phyloP scores from a whole-genome alignment of 2,329 filamentous ascomycete species.

The Ophiostoma novo-ulmi region DNA sequence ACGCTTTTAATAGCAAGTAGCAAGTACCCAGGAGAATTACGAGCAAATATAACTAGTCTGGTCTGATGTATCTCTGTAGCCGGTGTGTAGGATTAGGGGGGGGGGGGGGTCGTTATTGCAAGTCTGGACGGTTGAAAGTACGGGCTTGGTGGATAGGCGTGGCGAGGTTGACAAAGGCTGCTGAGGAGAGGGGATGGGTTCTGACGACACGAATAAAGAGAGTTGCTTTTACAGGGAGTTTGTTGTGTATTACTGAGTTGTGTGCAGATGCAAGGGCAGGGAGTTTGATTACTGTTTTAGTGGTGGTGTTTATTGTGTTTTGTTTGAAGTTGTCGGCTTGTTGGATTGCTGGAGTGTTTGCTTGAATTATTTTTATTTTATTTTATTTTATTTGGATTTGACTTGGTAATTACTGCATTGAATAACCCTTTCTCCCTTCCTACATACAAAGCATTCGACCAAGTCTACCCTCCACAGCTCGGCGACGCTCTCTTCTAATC shows the following conservation, averaged over 20 bases:
- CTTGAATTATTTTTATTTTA: not conserved
- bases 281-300: not conserved
- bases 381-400: not conserved
- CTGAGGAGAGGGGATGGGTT: not conserved
- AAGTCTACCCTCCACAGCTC: too few species aligned
- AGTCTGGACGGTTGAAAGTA: not conserved
- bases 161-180: conserved; percentile 7
- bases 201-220: not conserved
- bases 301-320: not conserved
- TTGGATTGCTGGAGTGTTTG: not conserved
- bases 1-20: not conserved
- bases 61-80: not conserved
- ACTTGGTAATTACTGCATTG: too few species aligned
- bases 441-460: too few species aligned
- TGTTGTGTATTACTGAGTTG: not conserved
- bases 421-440: too few species aligned
- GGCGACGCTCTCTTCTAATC: too few species aligned
- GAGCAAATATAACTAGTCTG: too few species aligned
- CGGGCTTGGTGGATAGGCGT: not conserved
- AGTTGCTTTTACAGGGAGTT: not conserved
- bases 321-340: too few species aligned
- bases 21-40: too few species aligned
- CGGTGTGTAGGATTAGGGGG: not conserved
- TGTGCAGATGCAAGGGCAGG: conserved; percentile 7
- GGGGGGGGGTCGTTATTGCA: not conserved